A percentile compares a stretch with the other conserved stretches of the same genome.
Conservation (phyloP, 768 basidiomycete genomes). For the Suillus sp. region DNA sequence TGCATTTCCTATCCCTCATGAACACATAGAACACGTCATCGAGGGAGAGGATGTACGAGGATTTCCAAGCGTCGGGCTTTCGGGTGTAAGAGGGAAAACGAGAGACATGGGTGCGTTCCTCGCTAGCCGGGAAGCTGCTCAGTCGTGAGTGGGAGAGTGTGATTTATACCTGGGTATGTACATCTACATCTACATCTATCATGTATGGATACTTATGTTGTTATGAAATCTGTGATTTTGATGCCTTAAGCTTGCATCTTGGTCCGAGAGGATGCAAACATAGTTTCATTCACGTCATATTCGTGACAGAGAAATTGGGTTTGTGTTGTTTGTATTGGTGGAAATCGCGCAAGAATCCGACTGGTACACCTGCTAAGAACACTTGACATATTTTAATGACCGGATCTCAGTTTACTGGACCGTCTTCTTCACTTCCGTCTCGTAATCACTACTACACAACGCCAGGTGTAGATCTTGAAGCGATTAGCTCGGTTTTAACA, state of each 20-base stretch:
- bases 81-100: conserved; percentile 35
- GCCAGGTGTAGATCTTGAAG: background rate
- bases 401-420: background rate
- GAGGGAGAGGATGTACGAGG: conserved; percentile 25
- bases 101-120: conserved; percentile 46
- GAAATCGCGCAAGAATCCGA: background rate
- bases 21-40: conserved; percentile 38
- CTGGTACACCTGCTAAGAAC: background rate
- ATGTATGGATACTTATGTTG: conserved; percentile 2
- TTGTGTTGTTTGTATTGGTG: background rate
- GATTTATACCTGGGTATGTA: conserved; percentile 3
- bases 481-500: background rate
- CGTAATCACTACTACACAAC: background rate
- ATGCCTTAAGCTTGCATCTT: background rate
- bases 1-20: conserved; percentile 30
- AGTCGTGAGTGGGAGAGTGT: background rate
- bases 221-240: background rate
- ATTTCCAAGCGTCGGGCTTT: conserved; percentile 43
- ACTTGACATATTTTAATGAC: background rate
- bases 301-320: background rate
- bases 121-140: conserved; percentile 37
- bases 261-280: background rate
- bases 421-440: background rate
- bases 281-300: background rate
- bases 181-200: conserved; percentile 1